Base-by-base conservation (phyloP, 2,329 filamentous ascomycete genomes). In the Furcasterigmium sp. region DNA sequence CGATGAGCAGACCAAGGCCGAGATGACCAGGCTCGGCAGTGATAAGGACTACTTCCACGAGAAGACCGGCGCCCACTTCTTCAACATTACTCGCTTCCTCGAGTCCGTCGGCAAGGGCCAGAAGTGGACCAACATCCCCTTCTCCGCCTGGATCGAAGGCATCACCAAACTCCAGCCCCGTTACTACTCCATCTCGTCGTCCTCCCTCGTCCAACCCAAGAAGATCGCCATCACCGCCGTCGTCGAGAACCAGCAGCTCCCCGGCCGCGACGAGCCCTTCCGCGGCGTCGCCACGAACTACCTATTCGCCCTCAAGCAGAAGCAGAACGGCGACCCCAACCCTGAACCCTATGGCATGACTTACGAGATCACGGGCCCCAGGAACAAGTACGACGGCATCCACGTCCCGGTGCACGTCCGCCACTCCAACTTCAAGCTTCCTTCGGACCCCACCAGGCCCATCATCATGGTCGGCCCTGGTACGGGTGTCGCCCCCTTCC, bases 141-240 rank as follows among this genome's bases (percentile, higher is more conserved):
- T 98, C 70, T 95, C 93, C 8, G 83, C 91, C 56, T 83, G 97
- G 56, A 90, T 98, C 53, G 93, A 98, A 73, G 87, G 89, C 52
- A 68, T 98, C 48, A 87, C 84, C 68, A 97, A 96, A 74, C 82
- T 98, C 45, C 93, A 98, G 66, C 91, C 93, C 30, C 88, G 93
- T 39, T 98, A 97, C 76, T 98, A 98, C 73, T 98, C 94, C 39
- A 98, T 98, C 64, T 98, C 93, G 3, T 98, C 94, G 1, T 97
- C 93, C 1, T 96, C 93, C 7, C 65, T 90, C 8, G 91, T 95
- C 14, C 91, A 98, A 62, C 91, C 93, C 62, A 84, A 95, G 68
- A 91, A 90, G 71, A 90, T 98, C 53, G 88, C 93, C 47, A 86
- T 98, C 57, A 98, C 93, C 14, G 91, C 91, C 45, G 85, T 97